These are phyloP conservation scores for Akebia trifoliata DNA, from an alignment of 164 flowering plant genomes.

Conservation along the genomic window DNA sequence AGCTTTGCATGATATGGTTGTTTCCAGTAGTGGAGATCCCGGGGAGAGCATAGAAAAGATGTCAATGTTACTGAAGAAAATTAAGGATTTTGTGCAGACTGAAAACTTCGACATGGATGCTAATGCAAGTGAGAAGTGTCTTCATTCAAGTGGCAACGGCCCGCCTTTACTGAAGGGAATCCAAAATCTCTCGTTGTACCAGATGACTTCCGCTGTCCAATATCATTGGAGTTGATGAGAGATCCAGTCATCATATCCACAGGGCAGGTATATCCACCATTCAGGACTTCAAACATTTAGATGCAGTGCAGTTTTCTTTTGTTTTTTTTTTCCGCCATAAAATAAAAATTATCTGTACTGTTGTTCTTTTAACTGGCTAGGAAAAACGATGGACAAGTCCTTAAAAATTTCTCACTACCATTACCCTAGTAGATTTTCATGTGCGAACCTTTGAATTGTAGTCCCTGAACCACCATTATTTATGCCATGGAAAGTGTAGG, in stretches of 20 bases:
- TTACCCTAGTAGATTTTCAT: too few species aligned
- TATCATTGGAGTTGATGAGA: constrained; percentile 71
- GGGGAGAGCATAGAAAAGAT: constrained; percentile 79
- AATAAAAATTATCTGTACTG: too few species aligned
- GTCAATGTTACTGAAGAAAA: constrained; percentile 65
- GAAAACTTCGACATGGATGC: constrained; percentile 48
- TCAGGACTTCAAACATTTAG: background rate
- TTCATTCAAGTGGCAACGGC: constrained; percentile 34
- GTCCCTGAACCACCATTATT: too few species aligned
- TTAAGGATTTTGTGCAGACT: constrained; percentile 78
- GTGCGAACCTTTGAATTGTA: too few species aligned
- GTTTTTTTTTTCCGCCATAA: too few species aligned
- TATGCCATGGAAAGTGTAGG: too few species aligned
- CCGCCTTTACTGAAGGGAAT: constrained; percentile 20
- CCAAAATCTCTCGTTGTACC: constrained; percentile 26
- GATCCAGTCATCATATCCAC: constrained; percentile 40
- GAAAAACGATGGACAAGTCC: too few species aligned
- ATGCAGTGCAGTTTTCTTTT: background rate
- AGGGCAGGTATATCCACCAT: constrained; percentile 30
- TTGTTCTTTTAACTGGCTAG: too few species aligned
- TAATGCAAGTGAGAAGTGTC: constrained; percentile 24
- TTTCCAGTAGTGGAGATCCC: constrained; percentile 68
- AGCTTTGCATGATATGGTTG: constrained; percentile 85
- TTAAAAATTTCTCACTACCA: too few species aligned
- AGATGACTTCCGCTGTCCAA: constrained; percentile 64